Percentiles rank a stretch among this genome's conserved stretches.
Evolutionary conservation across 805 yeast genomes (phyloP).

Genomic region (Nakazawaea peltata): DNA sequence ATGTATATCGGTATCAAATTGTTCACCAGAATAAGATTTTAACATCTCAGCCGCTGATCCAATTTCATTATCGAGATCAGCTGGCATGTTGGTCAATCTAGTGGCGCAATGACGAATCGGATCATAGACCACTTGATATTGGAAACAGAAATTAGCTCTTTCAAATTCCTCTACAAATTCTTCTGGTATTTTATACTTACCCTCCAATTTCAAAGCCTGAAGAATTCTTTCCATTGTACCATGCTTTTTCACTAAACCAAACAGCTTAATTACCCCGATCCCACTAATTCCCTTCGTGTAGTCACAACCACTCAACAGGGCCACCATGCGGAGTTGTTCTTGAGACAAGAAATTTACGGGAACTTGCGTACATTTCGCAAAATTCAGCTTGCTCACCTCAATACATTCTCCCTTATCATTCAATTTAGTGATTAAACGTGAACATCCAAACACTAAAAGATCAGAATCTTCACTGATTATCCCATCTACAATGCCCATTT

Average conservation of each 20-base stretch:
- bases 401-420: slow-evolving; percentile 64
- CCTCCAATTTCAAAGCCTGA: slow-evolving; percentile 49
- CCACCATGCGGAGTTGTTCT: slow-evolving; percentile 64
- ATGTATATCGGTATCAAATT: slow-evolving; percentile 40
- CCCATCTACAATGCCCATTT: slow-evolving; percentile 67
- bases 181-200: slow-evolving; percentile 46
- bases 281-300: slow-evolving; percentile 82
- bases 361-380: slow-evolving; percentile 36
- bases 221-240: slow-evolving; percentile 48
- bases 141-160: slow-evolving; percentile 73
- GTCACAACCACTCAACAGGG: slow-evolving; percentile 93
- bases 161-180: slow-evolving; percentile 52
- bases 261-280: slow-evolving; percentile 75
- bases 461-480: slow-evolving; percentile 94
- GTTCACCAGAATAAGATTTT: slow-evolving; percentile 37
- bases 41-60: slow-evolving; percentile 23
- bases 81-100: slow-evolving; percentile 52
- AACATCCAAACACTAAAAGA: slow-evolving; percentile 80
- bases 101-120: slow-evolving; percentile 43
- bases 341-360: slow-evolving; percentile 42
- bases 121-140: slow-evolving; percentile 78
- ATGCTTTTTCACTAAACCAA: slow-evolving; percentile 44
- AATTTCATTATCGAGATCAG: no score
- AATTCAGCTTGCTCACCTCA: slow-evolving; percentile 53
- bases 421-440: slow-evolving; percentile 67